Evolutionary conservation across 352 stramenopile genomes (phyloP).

Genomic region (Phytophthora fragariaefolia): DNA sequence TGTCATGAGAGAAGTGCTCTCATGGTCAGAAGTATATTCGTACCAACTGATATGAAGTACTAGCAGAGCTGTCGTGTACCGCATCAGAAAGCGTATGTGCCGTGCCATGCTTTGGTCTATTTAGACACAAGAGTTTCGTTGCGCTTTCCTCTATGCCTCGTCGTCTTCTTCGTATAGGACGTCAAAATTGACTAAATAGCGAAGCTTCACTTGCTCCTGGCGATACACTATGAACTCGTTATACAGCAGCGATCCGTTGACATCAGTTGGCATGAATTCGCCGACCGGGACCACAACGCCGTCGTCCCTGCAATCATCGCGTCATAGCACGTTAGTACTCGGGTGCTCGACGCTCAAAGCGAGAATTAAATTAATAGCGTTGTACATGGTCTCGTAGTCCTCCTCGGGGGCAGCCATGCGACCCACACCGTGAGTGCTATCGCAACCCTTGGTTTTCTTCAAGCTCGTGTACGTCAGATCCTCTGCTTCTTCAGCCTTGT

Average conservation of each 20-base stretch:
- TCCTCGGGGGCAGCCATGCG: conserved; percentile 61
- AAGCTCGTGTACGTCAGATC: conserved; percentile 60
- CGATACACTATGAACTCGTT: conserved; percentile 85
- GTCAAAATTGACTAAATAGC: conserved; percentile 63
- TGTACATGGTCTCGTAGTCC: conserved; percentile 51
- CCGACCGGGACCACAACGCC: conserved; percentile 65
- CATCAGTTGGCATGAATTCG: conserved; percentile 58
- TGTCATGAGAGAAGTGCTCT: too few species aligned
- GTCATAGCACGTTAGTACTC: background rate
- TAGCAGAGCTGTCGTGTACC: too few species aligned
- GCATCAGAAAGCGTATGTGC: too few species aligned
- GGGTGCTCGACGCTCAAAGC: background rate
- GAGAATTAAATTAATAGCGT: conserved; percentile 8
- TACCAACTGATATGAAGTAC: too few species aligned
- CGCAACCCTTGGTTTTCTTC: conserved; percentile 41
- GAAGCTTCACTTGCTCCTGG: conserved; percentile 68
- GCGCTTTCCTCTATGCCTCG: conserved; percentile 7
- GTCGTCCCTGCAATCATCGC: conserved; percentile 35
- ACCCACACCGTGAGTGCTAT: conserved; percentile 62
- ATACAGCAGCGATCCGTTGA: conserved; percentile 64
- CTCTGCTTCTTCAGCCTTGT: conserved; percentile 57
- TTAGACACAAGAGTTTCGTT: background rate
- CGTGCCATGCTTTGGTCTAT: background rate
- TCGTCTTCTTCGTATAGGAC: conserved; percentile 50
- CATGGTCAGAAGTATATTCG: too few species aligned